A percentile compares a stretch with the other conserved stretches of the same genome.
Evolutionary conservation across 805 yeast genomes (phyloP).

Genomic region (Monosporozyma unispora): DNA sequence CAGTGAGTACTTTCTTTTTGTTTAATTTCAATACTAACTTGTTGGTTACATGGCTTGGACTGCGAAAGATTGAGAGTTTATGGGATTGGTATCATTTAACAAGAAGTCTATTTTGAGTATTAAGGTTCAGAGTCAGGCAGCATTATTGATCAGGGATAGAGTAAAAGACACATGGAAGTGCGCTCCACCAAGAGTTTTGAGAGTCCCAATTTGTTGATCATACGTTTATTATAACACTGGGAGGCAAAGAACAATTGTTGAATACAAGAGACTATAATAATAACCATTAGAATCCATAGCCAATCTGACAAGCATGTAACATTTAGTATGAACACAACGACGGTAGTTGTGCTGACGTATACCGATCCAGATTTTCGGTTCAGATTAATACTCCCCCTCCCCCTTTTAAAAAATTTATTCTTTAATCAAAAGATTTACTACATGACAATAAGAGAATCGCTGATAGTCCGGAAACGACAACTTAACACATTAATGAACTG

Average conservation of each 20-base stretch:
- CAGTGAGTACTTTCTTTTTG: no score
- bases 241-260: neutral
- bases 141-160: neutral
- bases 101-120: no score
- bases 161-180: neutral
- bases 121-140: neutral
- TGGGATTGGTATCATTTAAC: no score
- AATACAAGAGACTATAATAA: neutral
- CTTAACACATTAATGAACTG: neutral
- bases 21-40: neutral
- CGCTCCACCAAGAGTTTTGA: neutral
- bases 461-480: neutral
- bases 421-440: neutral
- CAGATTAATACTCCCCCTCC: no score
- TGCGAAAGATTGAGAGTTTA: no score
- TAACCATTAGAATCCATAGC: neutral
- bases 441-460: neutral
- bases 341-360: no score
- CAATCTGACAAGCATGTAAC: neutral
- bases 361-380: no score
- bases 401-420: no score
- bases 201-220: neutral
- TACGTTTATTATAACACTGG: neutral
- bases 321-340: neutral
- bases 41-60: neutral